Evolutionary conservation across 2,329 filamentous ascomycete species (phyloP).

Genomic region (Incumbomyces delicatus): DNA sequence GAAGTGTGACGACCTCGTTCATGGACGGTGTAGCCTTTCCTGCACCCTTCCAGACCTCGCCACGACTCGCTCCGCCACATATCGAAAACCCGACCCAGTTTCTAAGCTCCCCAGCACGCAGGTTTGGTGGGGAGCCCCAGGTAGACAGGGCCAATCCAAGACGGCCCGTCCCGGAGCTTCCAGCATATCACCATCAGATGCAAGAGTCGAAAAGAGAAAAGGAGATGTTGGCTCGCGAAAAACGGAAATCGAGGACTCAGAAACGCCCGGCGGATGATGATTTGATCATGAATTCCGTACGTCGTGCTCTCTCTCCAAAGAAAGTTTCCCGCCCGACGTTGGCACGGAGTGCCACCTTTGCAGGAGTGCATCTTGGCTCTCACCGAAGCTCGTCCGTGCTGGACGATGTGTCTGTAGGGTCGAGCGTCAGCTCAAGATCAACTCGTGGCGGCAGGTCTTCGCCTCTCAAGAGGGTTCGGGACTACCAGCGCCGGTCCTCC

Average conservation of each 20-base stretch:
- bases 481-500: neutral
- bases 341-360: slow-evolving; percentile 33
- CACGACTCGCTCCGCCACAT: slow-evolving; percentile 27
- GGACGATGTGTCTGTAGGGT: slow-evolving; percentile 25
- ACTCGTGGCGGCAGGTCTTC: slow-evolving; percentile 35
- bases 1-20: slow-evolving; percentile 11
- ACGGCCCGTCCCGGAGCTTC: slow-evolving; percentile 21
- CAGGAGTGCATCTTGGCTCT: slow-evolving; percentile 23
- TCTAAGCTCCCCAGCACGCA: slow-evolving; percentile 38
- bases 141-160: slow-evolving; percentile 7
- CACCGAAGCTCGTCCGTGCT: slow-evolving; percentile 22
- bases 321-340: slow-evolving; percentile 26
- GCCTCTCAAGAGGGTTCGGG: slow-evolving; percentile 22
- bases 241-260: slow-evolving; percentile 25
- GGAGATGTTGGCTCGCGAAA: slow-evolving; percentile 16
- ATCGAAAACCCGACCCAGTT: slow-evolving; percentile 39
- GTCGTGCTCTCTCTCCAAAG: slow-evolving; percentile 15
- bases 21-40: slow-evolving; percentile 30
- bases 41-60: slow-evolving; percentile 37
- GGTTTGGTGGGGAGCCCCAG: slow-evolving; percentile 31
- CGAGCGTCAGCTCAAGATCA: slow-evolving; percentile 31
- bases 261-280: slow-evolving; percentile 24
- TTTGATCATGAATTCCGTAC: slow-evolving; percentile 18
- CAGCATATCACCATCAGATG: slow-evolving; percentile 41
- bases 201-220: slow-evolving; percentile 37